Conservation (phyloP, 352 stramenopile genomes). For the Phytophthora litchii region DNA sequence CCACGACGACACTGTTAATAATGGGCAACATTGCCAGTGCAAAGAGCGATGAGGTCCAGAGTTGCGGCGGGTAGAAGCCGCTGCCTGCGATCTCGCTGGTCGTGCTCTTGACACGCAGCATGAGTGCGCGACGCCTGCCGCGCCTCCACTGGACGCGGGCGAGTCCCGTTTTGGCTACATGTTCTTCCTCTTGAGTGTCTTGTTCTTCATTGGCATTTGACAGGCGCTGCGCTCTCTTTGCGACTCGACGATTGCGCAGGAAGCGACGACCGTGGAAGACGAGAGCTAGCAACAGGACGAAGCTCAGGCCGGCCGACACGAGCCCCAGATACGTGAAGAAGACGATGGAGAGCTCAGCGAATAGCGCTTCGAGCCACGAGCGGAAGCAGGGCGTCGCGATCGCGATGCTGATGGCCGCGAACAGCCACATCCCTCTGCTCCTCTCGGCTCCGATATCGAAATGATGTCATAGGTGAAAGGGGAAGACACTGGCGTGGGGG, state of each 20-base stretch:
- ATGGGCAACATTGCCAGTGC: conserved; percentile 48
- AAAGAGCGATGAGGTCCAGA: conserved; percentile 49
- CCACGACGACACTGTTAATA: conserved; percentile 49
- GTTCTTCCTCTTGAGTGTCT: too few species aligned
- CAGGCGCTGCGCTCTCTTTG: not conserved
- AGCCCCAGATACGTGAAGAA: conserved; percentile 64
- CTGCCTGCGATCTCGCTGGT: conserved; percentile 49
- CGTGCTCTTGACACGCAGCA: conserved; percentile 45
- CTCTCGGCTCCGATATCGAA: conserved; percentile 25
- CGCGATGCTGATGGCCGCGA: conserved; percentile 53
- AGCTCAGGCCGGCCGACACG: conserved; percentile 28
- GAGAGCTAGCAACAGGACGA: conserved; percentile 43
- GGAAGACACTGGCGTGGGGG: conserved; percentile 8
- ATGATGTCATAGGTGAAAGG: conserved; percentile 25
- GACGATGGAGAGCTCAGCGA: conserved; percentile 65
- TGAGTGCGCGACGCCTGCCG: conserved; percentile 24
- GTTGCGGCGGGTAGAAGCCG: conserved; percentile 46
- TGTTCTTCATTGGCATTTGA: not conserved
- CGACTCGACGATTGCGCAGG: conserved; percentile 27
- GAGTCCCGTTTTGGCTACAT: conserved; percentile 8
- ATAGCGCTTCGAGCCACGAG: conserved; percentile 58
- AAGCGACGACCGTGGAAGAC: conserved; percentile 31
- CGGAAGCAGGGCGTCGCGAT: conserved; percentile 63
- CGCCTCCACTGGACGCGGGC: conserved; percentile 38
- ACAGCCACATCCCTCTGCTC: conserved; percentile 54